Conservation (phyloP, 164 flowering plant species). For the Dillenia suffruticosa region DNA sequence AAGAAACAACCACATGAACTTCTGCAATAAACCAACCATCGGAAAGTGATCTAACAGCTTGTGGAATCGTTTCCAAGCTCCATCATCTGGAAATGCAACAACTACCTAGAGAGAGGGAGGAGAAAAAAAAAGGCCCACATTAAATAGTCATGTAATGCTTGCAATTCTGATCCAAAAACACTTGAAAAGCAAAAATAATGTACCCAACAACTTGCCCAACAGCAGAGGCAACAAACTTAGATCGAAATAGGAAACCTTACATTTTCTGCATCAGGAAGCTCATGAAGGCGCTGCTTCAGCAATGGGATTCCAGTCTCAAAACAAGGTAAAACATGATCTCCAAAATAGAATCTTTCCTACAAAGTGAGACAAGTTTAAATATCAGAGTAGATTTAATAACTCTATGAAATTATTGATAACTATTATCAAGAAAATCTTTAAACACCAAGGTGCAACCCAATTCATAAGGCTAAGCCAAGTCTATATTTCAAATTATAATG, state of each 20-base stretch:
- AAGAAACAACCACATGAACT: not conserved
- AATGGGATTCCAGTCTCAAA: constrained; percentile 95
- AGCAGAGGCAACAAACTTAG: not conserved
- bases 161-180: no score
- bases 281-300: constrained; percentile 76
- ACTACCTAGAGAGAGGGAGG: constrained; percentile 39
- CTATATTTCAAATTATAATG: no score
- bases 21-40: constrained; percentile 33
- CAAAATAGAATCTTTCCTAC: constrained; percentile 96
- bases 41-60: constrained; percentile 84
- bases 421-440: no score
- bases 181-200: no score
- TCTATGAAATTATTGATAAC: no score
- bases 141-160: no score
- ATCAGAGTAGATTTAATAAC: no score
- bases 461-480: no score
- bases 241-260: constrained; percentile 26
- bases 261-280: constrained; percentile 79
- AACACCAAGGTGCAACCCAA: no score
- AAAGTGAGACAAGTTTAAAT: not conserved
- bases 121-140: no score
- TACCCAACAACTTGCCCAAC: not conserved
- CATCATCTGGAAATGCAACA: constrained; percentile 98
- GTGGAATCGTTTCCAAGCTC: constrained; percentile 98
- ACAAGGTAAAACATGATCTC: constrained; percentile 86